Evolutionary conservation across 2,329 filamentous ascomycete genomes (phyloP).

Genomic region (Rhexocercosporidium sp.): DNA sequence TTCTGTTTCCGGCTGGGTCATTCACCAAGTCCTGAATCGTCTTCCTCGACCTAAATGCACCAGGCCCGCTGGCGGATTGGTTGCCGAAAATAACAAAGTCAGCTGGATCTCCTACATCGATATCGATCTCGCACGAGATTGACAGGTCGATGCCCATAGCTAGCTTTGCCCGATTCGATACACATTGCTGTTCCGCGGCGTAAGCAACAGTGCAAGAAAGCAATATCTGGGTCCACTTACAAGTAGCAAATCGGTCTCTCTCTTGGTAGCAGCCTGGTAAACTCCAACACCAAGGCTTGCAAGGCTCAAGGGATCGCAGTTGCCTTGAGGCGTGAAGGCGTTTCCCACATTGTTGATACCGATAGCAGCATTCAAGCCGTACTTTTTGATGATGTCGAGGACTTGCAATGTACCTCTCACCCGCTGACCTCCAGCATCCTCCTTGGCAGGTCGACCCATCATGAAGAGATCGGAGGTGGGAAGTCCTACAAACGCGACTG

Average conservation of each 20-base stretch:
- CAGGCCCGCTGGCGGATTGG: constrained; percentile 16
- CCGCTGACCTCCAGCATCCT: constrained; percentile 39
- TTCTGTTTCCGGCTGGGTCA: constrained; percentile 38
- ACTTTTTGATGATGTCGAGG: constrained; percentile 61
- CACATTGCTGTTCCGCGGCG: constrained; percentile 35
- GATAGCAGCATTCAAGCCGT: constrained; percentile 63
- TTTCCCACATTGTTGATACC: constrained; percentile 77
- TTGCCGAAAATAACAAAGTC: constrained; percentile 40
- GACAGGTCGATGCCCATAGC: constrained; percentile 37
- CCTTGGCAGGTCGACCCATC: constrained; percentile 57
- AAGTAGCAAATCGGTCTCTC: constrained; percentile 63
- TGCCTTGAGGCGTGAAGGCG: constrained; percentile 74
- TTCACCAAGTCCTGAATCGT: constrained; percentile 39
- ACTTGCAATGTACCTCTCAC: constrained; percentile 67
- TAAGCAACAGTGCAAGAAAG: constrained; percentile 18
- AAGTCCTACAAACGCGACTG: constrained; percentile 70
- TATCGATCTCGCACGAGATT: constrained; percentile 21
- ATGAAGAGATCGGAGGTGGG: constrained; percentile 76
- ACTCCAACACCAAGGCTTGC: constrained; percentile 68
- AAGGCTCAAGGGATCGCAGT: constrained; percentile 66
- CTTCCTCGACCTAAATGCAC: constrained; percentile 35
- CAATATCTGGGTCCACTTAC: constrained; percentile 44
- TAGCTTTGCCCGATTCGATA: constrained; percentile 38
- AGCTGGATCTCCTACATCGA: constrained; percentile 35
- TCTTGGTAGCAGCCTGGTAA: constrained; percentile 68